These are phyloP conservation scores for Leishmania gerbilli DNA, from an alignment of 208 protist species.

Conservation along the genomic window DNA sequence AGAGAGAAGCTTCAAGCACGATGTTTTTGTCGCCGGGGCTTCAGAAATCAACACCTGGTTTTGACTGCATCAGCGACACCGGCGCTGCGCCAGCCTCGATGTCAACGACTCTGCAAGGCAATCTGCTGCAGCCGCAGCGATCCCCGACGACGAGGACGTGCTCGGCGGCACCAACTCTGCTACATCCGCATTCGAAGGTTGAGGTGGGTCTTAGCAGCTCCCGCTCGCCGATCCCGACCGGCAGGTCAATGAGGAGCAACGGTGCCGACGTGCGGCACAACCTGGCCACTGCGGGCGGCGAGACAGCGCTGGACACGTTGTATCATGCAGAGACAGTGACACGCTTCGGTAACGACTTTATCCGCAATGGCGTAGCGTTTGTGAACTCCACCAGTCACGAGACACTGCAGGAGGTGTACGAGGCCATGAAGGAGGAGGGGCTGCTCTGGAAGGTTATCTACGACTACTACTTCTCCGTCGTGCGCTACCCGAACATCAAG, in stretches of 20 bases:
- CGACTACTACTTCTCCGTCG: conserved; percentile 74
- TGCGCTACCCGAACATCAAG: conserved; percentile 75
- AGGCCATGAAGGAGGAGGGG: conserved; percentile 69
- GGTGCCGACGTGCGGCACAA: conserved; percentile 8
- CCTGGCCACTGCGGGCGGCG: not conserved
- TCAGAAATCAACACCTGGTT: not conserved
- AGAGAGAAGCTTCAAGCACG: conserved; percentile 2
- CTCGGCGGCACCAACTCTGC: conserved; percentile 2
- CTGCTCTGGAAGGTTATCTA: conserved; percentile 76
- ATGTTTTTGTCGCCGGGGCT: not conserved
- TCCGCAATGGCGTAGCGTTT: conserved; percentile 84
- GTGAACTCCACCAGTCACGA: conserved; percentile 24
- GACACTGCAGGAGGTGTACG: conserved; percentile 64
- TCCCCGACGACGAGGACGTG: not conserved
- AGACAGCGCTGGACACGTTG: conserved; percentile 47
- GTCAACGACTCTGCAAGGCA: conserved; percentile 4
- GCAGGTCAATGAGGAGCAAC: conserved; percentile 1
- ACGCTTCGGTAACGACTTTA: conserved; percentile 82
- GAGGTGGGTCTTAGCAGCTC: not conserved
- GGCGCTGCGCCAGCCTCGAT: not conserved
- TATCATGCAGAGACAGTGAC: conserved; percentile 55
- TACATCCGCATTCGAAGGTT: conserved; percentile 15
- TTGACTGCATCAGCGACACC: not conserved
- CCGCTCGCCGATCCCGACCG: not conserved
- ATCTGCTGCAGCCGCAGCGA: conserved; percentile 25